phyloP scores from a whole-genome alignment of 1,139 yeast species.

The Wickerhamomyces sp. region DNA sequence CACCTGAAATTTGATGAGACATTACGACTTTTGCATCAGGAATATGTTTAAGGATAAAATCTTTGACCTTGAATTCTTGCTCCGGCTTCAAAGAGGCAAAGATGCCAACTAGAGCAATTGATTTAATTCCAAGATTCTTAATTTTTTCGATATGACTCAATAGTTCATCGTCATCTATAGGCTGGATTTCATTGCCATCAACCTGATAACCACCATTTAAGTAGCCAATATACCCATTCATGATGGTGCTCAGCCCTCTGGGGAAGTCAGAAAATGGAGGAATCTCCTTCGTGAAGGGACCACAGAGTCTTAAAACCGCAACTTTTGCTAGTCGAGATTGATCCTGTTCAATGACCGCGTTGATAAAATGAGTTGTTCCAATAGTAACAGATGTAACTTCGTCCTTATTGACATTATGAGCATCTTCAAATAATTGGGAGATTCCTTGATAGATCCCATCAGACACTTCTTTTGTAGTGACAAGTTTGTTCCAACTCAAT shows the following conservation, averaged over 20 bases:
- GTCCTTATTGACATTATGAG: slow-evolving; percentile 16
- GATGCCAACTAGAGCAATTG: slow-evolving; percentile 35
- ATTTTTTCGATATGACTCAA: slow-evolving; percentile 26
- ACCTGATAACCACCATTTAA: slow-evolving; percentile 36
- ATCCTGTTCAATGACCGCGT: slow-evolving; percentile 40
- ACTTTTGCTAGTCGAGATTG: slow-evolving; percentile 32
- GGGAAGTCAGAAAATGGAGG: slow-evolving; percentile 40
- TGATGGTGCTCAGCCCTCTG: slow-evolving; percentile 28
- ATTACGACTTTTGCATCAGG: slow-evolving; percentile 33
- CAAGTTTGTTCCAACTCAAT: slow-evolving; percentile 36
- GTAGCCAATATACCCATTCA: slow-evolving; percentile 30
- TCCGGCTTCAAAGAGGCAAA: slow-evolving; percentile 31
- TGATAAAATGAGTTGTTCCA: slow-evolving; percentile 41
- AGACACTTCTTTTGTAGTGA: slow-evolving; percentile 40
- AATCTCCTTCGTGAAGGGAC: slow-evolving; percentile 31
- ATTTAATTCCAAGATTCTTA: slow-evolving; percentile 26
- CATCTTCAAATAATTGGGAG: slow-evolving; percentile 27
- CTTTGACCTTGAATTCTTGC: slow-evolving; percentile 32
- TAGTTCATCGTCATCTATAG: slow-evolving; percentile 30
- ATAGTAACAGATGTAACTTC: slow-evolving; percentile 35
- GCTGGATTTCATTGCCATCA: slow-evolving; percentile 33
- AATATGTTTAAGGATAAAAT: slow-evolving; percentile 26
- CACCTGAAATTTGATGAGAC: slow-evolving; percentile 36
- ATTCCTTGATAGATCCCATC: slow-evolving; percentile 38
- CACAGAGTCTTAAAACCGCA: slow-evolving; percentile 36